Base-by-base conservation (phyloP, 164 flowering plant genomes). In the Cinnamomum micranthum region DNA sequence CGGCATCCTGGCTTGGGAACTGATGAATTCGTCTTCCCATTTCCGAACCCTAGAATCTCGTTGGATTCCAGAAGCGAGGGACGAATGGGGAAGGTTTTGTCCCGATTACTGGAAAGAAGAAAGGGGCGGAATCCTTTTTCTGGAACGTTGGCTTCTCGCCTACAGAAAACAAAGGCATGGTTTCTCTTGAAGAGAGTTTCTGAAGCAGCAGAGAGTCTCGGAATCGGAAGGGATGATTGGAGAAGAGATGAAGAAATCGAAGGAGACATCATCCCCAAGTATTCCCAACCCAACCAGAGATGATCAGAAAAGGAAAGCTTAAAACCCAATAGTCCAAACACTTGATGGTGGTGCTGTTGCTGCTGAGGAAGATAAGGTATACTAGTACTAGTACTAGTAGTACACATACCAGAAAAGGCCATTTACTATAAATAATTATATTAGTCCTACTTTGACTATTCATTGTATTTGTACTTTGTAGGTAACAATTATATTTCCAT, bases 191-290 rank as follows among this genome's bases (percentile, higher is more conserved):
- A 23, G 71, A 28, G 35, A 24, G 20, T 70, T 41, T 41, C 47
- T 51, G 19, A 23, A 17, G 55, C 68, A 14, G 60, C 27, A 67
- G 60, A 68, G 13, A 73, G 75, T 55, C 65, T 83, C 0, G 73
- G 73, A 12, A 47, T 62, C 31, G 59, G 25, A 63, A 76, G 58
- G 4, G 80, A 77, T 50, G 81, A 71, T 50, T 73, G 86, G 70
- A 79, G 47, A 10, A 79, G n/a, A 65, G 76, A 71, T 5, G 84
- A 50, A 12, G 81, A 51, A 25, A 76, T 6, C 19, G 81, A 81
- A 22, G 79, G 31, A 27, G 74, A 2, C 27, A 84, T 82, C 47
- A n/a, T 55, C 20, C 20, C 47, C 47, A 7, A 41, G 1, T 25
- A 25, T 25, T 25, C 47, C 2, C 47, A 41, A 55, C 6, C 6